Evolutionary conservation across 768 basidiomycete species (phyloP), one percentile per base, ranked within the genome.

Genomic region (Pleurotus citrinopileatus): DNA sequence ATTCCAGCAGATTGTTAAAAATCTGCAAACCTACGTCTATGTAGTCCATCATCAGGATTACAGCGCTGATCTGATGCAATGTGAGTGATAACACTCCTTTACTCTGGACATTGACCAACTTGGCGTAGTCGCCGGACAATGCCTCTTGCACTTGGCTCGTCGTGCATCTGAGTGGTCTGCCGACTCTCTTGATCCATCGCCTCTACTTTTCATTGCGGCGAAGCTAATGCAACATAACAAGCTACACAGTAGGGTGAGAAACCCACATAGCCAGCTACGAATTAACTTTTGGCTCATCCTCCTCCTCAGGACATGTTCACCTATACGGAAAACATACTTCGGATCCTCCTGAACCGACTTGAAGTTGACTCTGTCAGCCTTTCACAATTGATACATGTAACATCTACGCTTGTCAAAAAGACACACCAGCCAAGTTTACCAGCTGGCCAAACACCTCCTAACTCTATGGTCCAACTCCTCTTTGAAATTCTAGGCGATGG

Each of bases 191-290:
- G 79, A 89, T 61, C 75, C 83, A 3, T 81, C 82, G 7, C 74
- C 86, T 3, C 61, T 89, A 8, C 60, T 91, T 15, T 45, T 65
- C 3, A 78, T 86, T 47, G 70, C 76, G 0, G 70, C 79, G 3
- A 70, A 72, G 12, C 70, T 90, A 26, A 69, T 87, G 12, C 75
- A 82, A 53, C 75, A 83, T 61, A 86, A 88, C 67, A 83, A 82
- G 64, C 66, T 74, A 19, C 72, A 80, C 42, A 76, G 74, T 61
- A 73, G 80, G 55, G 88, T 87, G 55, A 53, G 73, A 48, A 32
- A 22, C 45, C 56, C 37, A 26, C 19, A 23, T 50, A 52, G 19
- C 44, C 27, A 26, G 22, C 23, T 29, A 47, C 50, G 10, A 50
- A 55, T 57, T 29, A 42, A 53, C 20, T 12, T 53, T n/a, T n/a